Conservation (phyloP, 805 yeast species). For the Saturnispora saitoi region DNA sequence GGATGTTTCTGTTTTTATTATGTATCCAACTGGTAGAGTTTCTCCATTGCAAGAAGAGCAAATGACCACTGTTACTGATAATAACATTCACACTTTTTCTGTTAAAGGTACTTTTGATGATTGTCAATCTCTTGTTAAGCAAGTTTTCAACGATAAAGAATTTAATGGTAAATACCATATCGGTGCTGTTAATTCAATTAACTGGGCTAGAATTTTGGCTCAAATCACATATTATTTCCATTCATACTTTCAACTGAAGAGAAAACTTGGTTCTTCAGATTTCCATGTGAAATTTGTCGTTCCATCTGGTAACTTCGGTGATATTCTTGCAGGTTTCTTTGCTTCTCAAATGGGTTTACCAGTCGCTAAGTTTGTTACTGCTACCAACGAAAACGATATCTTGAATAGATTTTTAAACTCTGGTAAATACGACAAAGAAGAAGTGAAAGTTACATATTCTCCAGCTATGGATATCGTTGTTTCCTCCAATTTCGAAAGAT, state of each 20-base stretch:
- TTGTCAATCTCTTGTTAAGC: conserved; percentile 94
- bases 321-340: conserved; percentile 91
- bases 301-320: conserved; percentile 98
- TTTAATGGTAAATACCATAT: conserved; percentile 87
- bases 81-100: conserved; percentile 88
- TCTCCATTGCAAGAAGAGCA: conserved; percentile 97
- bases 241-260: conserved; percentile 69
- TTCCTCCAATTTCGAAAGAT: conserved; percentile 92
- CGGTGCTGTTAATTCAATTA: conserved; percentile 96
- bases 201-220: conserved; percentile 98
- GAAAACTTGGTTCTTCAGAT: conserved; percentile 24
- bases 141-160: conserved; percentile 79
- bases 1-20: conserved; percentile 93
- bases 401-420: conserved; percentile 84
- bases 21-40: conserved; percentile 95
- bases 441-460: conserved; percentile 80
- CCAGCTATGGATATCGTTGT: conserved; percentile 99
- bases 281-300: conserved; percentile 74
- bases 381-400: conserved; percentile 93
- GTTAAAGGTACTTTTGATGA: conserved; percentile 97
- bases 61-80: conserved; percentile 93
- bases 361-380: conserved; percentile 75
- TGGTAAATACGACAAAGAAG: conserved; percentile 73
- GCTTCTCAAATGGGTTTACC: conserved; percentile 96
- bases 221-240: conserved; percentile 96